These are phyloP conservation scores for Rhizoclosmatium sp. DNA, from an alignment of 192 early-diverging fungal species.

Conservation along the genomic window DNA sequence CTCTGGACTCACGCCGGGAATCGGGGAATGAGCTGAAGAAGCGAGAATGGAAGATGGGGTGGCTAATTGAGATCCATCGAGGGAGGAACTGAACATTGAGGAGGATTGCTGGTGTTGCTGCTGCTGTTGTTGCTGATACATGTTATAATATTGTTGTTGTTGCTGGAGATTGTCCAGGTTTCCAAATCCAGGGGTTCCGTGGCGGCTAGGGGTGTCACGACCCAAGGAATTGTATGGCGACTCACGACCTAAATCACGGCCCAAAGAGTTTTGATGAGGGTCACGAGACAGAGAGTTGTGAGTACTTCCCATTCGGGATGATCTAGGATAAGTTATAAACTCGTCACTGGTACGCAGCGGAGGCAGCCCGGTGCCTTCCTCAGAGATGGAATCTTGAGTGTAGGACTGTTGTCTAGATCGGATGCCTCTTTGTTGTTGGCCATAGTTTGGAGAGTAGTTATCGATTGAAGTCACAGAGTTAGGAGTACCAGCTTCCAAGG, in stretches of 20 bases:
- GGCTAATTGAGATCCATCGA: neutral
- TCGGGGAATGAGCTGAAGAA: neutral
- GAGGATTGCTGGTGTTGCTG: neutral
- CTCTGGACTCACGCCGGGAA: slow-evolving; percentile 5
- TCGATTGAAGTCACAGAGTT: neutral
- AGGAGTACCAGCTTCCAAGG: neutral
- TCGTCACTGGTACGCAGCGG: too few species aligned
- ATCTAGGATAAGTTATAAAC: too few species aligned
- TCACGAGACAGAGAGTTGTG: too few species aligned
- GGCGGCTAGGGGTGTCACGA: neutral
- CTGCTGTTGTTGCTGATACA: slow-evolving; percentile 11
- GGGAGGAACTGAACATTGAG: neutral
- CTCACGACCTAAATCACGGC: too few species aligned
- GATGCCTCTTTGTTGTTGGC: neutral
- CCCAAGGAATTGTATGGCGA: neutral
- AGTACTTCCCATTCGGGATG: too few species aligned
- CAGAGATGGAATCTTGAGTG: slow-evolving; percentile 4
- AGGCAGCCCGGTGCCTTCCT: neutral
- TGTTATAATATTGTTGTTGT: neutral
- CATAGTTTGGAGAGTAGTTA: neutral
- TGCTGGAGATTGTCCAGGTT: neutral
- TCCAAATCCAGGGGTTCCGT: neutral
- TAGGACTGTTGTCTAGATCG: slow-evolving; percentile 1
- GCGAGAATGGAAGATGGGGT: neutral
- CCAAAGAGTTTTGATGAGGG: too few species aligned